Base-by-base conservation (phyloP, 345 rosid genomes). In the Boechera retrofracta region DNA sequence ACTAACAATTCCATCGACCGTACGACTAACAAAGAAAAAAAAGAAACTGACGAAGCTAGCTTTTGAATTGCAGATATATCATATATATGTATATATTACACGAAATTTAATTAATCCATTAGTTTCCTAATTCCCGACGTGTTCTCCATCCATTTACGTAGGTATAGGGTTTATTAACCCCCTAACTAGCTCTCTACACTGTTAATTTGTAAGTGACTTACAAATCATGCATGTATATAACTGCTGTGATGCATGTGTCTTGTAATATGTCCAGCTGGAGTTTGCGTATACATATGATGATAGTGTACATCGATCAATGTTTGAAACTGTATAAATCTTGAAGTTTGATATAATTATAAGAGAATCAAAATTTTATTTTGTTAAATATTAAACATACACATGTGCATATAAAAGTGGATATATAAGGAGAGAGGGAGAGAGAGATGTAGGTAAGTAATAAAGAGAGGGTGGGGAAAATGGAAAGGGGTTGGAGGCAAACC, bases 401-500 rank as follows among this genome's bases (percentile, higher is more conserved):
- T 74, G 77, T 65, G 54, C 57, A 5, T 52, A 13, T 28, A 28
- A 1, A 28, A 41, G 61, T 35, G 38, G 59, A 28, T 16, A 52
- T 16, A 8, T 0, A 44, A 2, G 12, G 0, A 53, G 8, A 11
- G 1, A 28, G 24, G 26, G 21, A 58, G 67, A 28, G 11, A 49
- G 59, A 57, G 45, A 29, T 15, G 53, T 9, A 13, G 16, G 29
- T n/a, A 21, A 33, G 65, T 67, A 57, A 77, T 72, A 78, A 72
- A 71, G 81, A 71, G 69, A 71, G 68, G 72, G 52, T 55, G 56
- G 38, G 65, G 54, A 7, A 77, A 71, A 64, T 47, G 77, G 81
- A 58, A 78, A 72, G 63, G 47, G 77, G 81, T 72, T 78, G 81
- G 81, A 78, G 49, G 77, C 81, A 72, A 78, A 58, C 42, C 73